phyloP scores from a whole-genome alignment of 2,329 filamentous ascomycete species.

The Fusarium algeriense region DNA sequence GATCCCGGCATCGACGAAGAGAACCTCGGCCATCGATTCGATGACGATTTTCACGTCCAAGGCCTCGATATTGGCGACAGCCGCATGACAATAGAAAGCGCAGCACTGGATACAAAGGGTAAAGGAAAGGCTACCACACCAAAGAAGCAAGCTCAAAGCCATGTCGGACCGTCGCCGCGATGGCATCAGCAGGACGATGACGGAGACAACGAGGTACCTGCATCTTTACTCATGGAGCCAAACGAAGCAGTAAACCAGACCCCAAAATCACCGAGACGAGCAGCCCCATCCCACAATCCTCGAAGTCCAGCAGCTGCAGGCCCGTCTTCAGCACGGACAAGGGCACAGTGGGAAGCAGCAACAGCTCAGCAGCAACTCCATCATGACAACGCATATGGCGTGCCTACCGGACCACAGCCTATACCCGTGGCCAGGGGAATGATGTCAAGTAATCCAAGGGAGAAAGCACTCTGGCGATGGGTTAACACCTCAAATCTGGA shows the following conservation, averaged over 20 bases:
- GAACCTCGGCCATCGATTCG: slow-evolving; percentile 65
- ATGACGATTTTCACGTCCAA: slow-evolving; percentile 63
- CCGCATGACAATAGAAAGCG: slow-evolving; percentile 58
- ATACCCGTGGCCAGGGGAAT: slow-evolving; percentile 48
- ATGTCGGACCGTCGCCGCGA: slow-evolving; percentile 27
- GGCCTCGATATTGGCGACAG: slow-evolving; percentile 61
- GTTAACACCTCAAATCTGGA: slow-evolving; percentile 92
- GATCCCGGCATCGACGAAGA: slow-evolving; percentile 63
- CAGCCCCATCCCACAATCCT: slow-evolving; percentile 15
- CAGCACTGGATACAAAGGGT: slow-evolving; percentile 40
- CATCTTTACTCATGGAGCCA: slow-evolving; percentile 71
- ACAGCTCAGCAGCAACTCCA: slow-evolving; percentile 66
- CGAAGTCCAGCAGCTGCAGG: slow-evolving; percentile 48
- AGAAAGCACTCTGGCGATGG: slow-evolving; percentile 92
- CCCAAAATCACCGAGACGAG: slow-evolving; percentile 38
- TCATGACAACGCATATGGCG: slow-evolving; percentile 50
- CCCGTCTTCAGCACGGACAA: slow-evolving; percentile 58
- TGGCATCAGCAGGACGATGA: slow-evolving; percentile 61
- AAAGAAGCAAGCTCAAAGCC: slow-evolving; percentile 29
- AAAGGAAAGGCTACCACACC: slow-evolving; percentile 27
- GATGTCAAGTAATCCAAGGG: slow-evolving; percentile 59
- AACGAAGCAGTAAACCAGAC: slow-evolving; percentile 49
- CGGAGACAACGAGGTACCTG: slow-evolving; percentile 71
- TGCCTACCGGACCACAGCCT: slow-evolving; percentile 37
- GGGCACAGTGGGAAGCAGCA: slow-evolving; percentile 67